phyloP scores from a whole-genome alignment of 2,329 filamentous ascomycete species.

The Penicillium crustosum region DNA sequence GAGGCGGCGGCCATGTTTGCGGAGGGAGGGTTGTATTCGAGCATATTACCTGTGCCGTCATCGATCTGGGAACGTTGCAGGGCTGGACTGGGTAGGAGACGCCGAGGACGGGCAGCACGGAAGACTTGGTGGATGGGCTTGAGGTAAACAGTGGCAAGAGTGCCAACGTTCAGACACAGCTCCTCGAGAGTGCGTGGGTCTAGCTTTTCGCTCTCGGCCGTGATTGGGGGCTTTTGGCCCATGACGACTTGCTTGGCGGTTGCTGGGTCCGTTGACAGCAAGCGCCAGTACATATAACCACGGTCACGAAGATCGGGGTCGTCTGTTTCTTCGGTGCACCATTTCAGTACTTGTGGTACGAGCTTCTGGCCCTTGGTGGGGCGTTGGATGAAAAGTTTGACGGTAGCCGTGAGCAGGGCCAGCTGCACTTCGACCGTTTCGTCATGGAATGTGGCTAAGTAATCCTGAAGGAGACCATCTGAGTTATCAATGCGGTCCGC shows the following conservation, averaged over 20 bases:
- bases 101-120: conserved; percentile 77
- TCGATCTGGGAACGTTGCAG: conserved; percentile 68
- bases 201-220: conserved; percentile 90
- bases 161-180: conserved; percentile 95
- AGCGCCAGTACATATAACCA: conserved; percentile 99
- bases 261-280: conserved; percentile 87
- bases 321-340: conserved; percentile 99
- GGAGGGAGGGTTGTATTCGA: conserved; percentile 40
- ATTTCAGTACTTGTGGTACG: conserved; percentile 92
- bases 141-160: conserved; percentile 92
- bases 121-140: conserved; percentile 98
- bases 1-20: conserved; percentile 30
- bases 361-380: conserved; percentile 92
- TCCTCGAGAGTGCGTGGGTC: conserved; percentile 91
- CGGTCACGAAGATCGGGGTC: conserved; percentile 94
- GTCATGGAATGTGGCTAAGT: conserved; percentile 88
- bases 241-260: conserved; percentile 87
- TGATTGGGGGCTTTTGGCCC: conserved; percentile 96
- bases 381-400: conserved; percentile 96
- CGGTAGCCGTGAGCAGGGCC: conserved; percentile 88
- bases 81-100: conserved; percentile 78
- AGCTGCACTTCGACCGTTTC: conserved; percentile 95
- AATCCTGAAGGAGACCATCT: conserved; percentile 90
- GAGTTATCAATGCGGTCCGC: conserved; percentile 97
- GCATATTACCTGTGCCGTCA: conserved; percentile 28